Evolutionary conservation across 495 filamentous ascomycete species (phyloP), one percentile per base, ranked within the genome.

Genomic region (Penicillium chermesinum): DNA sequence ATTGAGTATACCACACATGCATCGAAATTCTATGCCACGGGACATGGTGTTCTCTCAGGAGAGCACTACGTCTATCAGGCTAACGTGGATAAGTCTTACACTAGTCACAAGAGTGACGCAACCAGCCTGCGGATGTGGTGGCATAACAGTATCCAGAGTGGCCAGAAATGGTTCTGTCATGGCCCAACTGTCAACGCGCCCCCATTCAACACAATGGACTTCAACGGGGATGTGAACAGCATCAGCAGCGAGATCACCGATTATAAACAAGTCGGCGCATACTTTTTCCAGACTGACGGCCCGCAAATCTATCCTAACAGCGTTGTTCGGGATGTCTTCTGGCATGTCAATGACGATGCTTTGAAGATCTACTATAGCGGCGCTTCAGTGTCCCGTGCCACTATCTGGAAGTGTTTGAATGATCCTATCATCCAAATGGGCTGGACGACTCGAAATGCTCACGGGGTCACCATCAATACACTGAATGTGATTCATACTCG

Each of bases 21-120:
- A 1, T 4, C 44, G n/a, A 14, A 47, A 10, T 44, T 63, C 33
- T 35, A 52, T 6, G 57, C 52, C n/a, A 63, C 59, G 6, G 61
- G 62, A 1, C 48, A 48, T 38, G 62, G 62, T 1, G 50, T 65
- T 36, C 52, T 65, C 1, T 55, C 49, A 19, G 60, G 62, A 16
- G 62, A 65, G 37, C 35, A 61, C 15, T 65, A 65, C 37, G 60
- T 65, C 42, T 65, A 57, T 25, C 53, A 62, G 30, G 59, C 60
- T 2, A 55, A 65, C 37, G 27, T 40, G 6, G 50, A 50, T 8
- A 9, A 35, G 14, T 35, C 36, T 13, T 64, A 62, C 40, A 37
- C 20, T 7, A 46, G 19, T 35, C 30, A 21, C 6, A 30, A 30
- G 25, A 5, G 5, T 10, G 25, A 30, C 25, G 10, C 25, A 5